Evolutionary conservation across 768 basidiomycete species (phyloP), one percentile per base, ranked within the genome.

Genomic region (Tylopilus vinaceipallidus): DNA sequence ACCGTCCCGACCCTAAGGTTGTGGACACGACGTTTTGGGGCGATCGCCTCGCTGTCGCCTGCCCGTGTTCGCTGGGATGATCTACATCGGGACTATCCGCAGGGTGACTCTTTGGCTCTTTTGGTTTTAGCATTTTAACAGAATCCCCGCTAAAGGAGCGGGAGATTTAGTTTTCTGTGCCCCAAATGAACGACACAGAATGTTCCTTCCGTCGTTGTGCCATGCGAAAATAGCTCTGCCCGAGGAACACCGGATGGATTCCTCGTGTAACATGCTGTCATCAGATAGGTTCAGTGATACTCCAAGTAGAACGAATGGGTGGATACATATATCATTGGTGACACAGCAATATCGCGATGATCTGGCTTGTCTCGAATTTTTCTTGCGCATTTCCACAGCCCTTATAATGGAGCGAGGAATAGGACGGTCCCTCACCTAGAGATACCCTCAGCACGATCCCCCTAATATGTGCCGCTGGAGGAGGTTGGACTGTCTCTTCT

Each of bases 391-490:
- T 34, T 48, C 10, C 48, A 41, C 53, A 47, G 45, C 50, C 30
- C 50, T 67, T 68, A 70, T 62, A 68, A 68, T 34, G 49, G 45
- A 49, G 34, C 27, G 17, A 24, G 29, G 44, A 30, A 22, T 38
- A 22, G 26, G 29, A 30, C 34, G 6, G 39, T 38, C 30, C 47
- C 29, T 20, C 37, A 49, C 45, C 32, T 38, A 35, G 17, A 56
- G 14, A 41, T 47, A 42, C 47, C 57, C 53, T 52, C 55, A 53
- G 58, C 53, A 57, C 56, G 7, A 51, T 56, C 56, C 60, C 57
- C 49, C 46, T 51, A 50, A 59, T 49, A 89, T 90, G 88, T 90
- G 88, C 64, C 76, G 73, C 66, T 83, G 76, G 77, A 79, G 85
- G 73, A 83, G 86, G 88, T 88, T 54, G 61, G 76, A 42, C 40